Conservation (phyloP, 2,329 filamentous ascomycete species). For the Aspergillus sp. region DNA sequence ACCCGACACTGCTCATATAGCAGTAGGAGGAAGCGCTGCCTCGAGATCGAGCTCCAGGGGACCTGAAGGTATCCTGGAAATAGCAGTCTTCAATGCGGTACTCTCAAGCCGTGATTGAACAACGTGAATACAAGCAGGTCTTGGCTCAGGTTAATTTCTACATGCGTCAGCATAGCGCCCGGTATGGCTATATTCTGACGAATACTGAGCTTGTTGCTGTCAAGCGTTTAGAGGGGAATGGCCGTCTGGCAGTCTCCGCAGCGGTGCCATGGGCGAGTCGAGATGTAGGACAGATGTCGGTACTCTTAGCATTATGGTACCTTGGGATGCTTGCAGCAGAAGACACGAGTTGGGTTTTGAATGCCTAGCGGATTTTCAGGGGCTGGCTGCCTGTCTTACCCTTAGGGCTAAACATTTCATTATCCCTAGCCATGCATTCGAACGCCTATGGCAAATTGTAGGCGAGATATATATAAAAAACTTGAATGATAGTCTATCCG, state of each 20-base stretch:
- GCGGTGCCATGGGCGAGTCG: not conserved
- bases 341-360: not conserved
- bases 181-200: constrained; percentile 9
- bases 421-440: too few species aligned
- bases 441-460: too few species aligned
- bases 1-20: constrained; percentile 9
- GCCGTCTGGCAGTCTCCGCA: not conserved
- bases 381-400: too few species aligned
- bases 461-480: too few species aligned
- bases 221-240: not conserved
- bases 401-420: too few species aligned
- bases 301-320: not conserved
- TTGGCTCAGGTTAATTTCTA: constrained; percentile 13
- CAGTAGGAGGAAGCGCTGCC: constrained; percentile 1
- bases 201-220: not conserved
- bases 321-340: not conserved
- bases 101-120: not conserved
- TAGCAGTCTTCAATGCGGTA: constrained; percentile 5
- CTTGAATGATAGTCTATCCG: too few species aligned
- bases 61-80: constrained; percentile 11
- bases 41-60: constrained; percentile 8
- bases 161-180: constrained; percentile 8
- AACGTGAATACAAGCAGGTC: constrained; percentile 1
- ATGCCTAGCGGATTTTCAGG: too few species aligned
- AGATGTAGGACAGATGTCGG: not conserved